Base-by-base conservation (phyloP, 306 rosid species). In the Prunus davidiana region DNA sequence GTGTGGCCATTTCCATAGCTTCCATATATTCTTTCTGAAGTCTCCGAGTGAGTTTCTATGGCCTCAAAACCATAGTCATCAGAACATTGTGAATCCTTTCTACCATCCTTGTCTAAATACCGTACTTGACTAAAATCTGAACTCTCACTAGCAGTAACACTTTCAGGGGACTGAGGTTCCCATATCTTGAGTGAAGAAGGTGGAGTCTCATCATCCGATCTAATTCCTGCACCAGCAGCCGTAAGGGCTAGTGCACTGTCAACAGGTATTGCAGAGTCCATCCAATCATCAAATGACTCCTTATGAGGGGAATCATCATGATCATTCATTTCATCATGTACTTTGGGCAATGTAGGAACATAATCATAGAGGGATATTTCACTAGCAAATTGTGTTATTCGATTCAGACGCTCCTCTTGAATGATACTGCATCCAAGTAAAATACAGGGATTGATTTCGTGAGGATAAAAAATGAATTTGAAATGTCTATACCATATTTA, bases 351-450 rank as follows among this genome's bases (percentile, higher is more conserved):
- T 28, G 91, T 62, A 46, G 95, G 87, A 72, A 73, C 80, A 82
- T 78, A 73, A 64, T 87, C 87, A 83, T 65, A 67, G 52, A 86
- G 90, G 78, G 78, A 73, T 81, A 89, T 78, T 64, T 91, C 92
- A 74, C 67, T 85, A 73, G 88, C 76, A 79, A 95, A 88, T 83
- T 95, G 87, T 19, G 94, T 92, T 81, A 95, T 91, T 68, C 97
- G 87, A 75, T 84, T 90, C 84, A 95, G 87, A 71, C 98, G 98
- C 87, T 92, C 97, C 88, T 95, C 97, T 80, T 97, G 93, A 85
- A 93, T 75, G 82, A 95, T 89, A 86, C 98, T 95, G 97, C 92
- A 88, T 82, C 81, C 88, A 84, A 71, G 75, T 64, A 83, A 82
- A 85, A 64, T 43, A 71, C 30, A 25, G 55, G 78, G 77, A 75